A percentile compares a stretch with the other conserved stretches of the same genome.
phyloP scores from a whole-genome alignment of 129 eudicot genomes.

The Chrysanthemum lavandulifolium region DNA sequence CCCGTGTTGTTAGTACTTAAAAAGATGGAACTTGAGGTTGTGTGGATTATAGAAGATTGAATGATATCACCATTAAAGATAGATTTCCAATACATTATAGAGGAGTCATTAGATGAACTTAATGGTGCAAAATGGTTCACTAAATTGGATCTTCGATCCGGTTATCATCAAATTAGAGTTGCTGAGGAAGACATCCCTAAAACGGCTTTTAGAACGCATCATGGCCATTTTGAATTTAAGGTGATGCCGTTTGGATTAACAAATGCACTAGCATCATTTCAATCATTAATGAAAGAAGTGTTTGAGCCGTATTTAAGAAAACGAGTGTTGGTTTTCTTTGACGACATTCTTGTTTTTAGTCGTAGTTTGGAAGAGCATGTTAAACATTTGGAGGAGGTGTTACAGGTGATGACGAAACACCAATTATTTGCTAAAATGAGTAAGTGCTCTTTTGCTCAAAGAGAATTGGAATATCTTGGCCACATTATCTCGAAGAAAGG shows the following conservation, averaged over 20 bases:
- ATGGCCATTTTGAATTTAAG: not conserved
- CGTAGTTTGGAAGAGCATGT: not conserved
- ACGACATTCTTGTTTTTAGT: not conserved
- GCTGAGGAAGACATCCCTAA: not conserved
- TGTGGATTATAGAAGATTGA: not conserved
- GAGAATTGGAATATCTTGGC: not conserved
- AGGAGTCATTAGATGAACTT: not conserved
- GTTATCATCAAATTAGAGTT: constrained; percentile 2
- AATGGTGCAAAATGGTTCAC: not conserved
- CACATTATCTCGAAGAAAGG: not conserved
- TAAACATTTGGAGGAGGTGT: not conserved
- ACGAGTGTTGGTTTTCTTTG: not conserved
- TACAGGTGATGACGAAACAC: not conserved
- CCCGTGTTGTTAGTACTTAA: not conserved
- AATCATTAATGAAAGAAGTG: not conserved
- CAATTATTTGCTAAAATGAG: not conserved
- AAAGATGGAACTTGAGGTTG: not conserved
- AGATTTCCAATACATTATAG: not conserved
- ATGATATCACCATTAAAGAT: not conserved
- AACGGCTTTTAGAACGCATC: not conserved
- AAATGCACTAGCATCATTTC: not conserved
- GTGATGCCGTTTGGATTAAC: not conserved
- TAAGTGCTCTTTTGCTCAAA: not conserved
- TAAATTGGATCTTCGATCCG: not conserved
- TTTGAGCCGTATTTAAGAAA: not conserved